Evolutionary conservation across 169 alveolate genomes (phyloP).

Genomic region (Toxoplasma gondii): DNA sequence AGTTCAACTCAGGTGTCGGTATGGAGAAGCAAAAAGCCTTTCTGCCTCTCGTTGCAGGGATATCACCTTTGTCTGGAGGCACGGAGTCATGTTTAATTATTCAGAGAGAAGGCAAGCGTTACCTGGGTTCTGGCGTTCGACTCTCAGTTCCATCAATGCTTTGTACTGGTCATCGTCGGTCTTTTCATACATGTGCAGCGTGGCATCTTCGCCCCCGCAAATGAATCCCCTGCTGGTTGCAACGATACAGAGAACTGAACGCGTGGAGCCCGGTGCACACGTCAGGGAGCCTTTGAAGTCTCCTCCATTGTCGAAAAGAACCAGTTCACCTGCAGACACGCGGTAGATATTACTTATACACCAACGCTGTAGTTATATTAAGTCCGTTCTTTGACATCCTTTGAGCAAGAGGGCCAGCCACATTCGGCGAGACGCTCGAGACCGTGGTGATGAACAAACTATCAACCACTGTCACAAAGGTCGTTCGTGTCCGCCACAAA

Average conservation of each 20-base stretch:
- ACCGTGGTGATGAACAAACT: no score
- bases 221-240: slow-evolving; percentile 87
- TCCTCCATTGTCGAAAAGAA: slow-evolving; percentile 82
- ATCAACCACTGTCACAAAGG: no score
- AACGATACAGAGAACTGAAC: slow-evolving; percentile 77
- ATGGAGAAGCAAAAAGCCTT: no score
- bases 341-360: no score
- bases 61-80: no score
- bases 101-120: not conserved
- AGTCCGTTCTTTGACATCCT: no score
- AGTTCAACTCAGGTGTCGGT: no score
- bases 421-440: no score
- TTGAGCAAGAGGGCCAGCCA: no score
- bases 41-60: no score
- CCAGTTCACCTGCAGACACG: slow-evolving; percentile 78
- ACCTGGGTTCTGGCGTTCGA: slow-evolving; percentile 22
- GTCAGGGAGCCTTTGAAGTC: slow-evolving; percentile 82
- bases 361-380: no score
- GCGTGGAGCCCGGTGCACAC: slow-evolving; percentile 80
- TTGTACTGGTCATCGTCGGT: slow-evolving; percentile 70
- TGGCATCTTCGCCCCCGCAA: slow-evolving; percentile 85
- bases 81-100: not conserved
- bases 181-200: slow-evolving; percentile 80
- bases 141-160: slow-evolving; percentile 16
- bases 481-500: no score